Conservation (phyloP, 805 yeast genomes). For the Nematodospora valgi region DNA sequence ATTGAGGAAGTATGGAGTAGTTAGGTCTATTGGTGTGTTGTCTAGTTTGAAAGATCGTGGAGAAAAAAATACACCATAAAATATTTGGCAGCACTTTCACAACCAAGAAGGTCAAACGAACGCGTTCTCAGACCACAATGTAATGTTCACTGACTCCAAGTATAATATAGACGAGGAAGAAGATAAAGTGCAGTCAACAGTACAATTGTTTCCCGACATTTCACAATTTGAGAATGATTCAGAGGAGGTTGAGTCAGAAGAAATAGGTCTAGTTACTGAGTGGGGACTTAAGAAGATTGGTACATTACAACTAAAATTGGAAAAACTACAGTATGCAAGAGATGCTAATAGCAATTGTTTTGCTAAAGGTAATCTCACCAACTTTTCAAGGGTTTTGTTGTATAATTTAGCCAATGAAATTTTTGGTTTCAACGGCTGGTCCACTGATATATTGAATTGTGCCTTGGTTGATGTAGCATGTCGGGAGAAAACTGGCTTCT, state of each 20-base stretch:
- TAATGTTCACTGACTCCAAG: constrained; percentile 7
- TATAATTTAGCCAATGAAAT: constrained; percentile 45
- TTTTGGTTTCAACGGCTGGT: constrained; percentile 61
- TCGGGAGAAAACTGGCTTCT: constrained; percentile 19
- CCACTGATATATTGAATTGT: constrained; percentile 34
- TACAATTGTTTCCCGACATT: constrained; percentile 14
- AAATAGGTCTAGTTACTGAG: constrained; percentile 24
- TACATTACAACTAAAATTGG: constrained; percentile 45
- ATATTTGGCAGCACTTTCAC: too few species aligned
- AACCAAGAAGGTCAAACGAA: neutral
- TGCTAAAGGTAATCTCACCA: constrained; percentile 1
- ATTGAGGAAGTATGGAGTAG: constrained; percentile 15
- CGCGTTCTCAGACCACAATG: neutral
- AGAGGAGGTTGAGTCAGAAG: constrained; percentile 5
- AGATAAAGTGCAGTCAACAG: constrained; percentile 7
- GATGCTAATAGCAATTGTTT: constrained; percentile 3
- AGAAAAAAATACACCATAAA: neutral
- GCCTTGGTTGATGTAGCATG: constrained; percentile 13
- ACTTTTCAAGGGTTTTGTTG: constrained; percentile 15
- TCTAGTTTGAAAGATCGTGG: neutral
- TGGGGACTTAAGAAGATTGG: constrained; percentile 52
- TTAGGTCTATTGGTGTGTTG: neutral
- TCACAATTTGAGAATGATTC: constrained; percentile 13
- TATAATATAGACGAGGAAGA: constrained; percentile 8
- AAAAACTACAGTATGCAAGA: constrained; percentile 22